Evolutionary conservation across 1,284 basidiomycete species (phyloP).

Genomic region (Cutaneotrichosporon cutaneum): DNA sequence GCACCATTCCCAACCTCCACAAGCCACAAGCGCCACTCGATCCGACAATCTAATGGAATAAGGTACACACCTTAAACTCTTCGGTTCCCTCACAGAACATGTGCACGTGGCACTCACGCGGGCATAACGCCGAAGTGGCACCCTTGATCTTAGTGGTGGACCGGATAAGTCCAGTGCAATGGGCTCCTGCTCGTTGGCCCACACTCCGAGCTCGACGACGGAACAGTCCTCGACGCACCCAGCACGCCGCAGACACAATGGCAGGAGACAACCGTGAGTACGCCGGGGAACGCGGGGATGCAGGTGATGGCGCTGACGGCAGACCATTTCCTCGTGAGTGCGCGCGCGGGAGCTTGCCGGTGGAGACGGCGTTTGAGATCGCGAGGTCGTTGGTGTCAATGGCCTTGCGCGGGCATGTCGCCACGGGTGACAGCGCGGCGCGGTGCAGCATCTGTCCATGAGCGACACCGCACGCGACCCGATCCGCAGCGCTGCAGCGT

Average conservation of each 20-base stretch:
- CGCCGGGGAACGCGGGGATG: not conserved
- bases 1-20: too few relatives aligned
- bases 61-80: not conserved
- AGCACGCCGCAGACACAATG: conserved; percentile 28
- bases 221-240: conserved; percentile 4
- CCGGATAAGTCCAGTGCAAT: not conserved
- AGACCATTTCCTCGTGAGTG: conserved; percentile 37
- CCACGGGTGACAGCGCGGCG: too few relatives aligned
- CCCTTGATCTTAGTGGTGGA: not conserved
- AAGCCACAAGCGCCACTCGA: too few relatives aligned
- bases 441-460: too few relatives aligned
- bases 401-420: not conserved
- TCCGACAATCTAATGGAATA: too few relatives aligned
- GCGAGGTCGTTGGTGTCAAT: not conserved
- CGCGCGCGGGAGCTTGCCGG: not conserved
- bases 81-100: not conserved
- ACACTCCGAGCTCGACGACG: conserved; percentile 5
- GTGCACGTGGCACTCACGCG: not conserved
- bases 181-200: not conserved
- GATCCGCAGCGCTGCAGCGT: too few relatives aligned
- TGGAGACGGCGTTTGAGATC: not conserved
- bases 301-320: conserved; percentile 3
- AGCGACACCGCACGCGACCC: too few relatives aligned
- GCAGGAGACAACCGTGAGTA: conserved; percentile 29
- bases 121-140: conserved; percentile 3